Evolutionary conservation across 2,329 filamentous ascomycete genomes (phyloP).

Genomic region (Metarhizium robertsii): DNA sequence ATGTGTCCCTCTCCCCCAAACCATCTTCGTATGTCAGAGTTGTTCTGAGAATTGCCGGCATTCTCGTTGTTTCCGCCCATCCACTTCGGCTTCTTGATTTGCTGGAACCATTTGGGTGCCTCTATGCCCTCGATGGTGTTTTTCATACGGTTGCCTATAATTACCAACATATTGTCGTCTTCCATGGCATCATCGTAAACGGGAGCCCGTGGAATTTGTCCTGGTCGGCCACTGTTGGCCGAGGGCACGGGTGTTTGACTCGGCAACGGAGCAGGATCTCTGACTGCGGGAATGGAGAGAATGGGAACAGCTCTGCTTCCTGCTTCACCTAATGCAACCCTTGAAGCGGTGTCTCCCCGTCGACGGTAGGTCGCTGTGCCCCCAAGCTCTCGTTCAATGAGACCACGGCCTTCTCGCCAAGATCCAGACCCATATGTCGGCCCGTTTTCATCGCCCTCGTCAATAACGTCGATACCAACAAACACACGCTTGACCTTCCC

Average conservation of each 20-base stretch:
- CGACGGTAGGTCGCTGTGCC: constrained; percentile 48
- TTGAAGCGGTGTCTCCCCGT: constrained; percentile 32
- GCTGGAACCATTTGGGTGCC: constrained; percentile 72
- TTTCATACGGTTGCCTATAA: constrained; percentile 73
- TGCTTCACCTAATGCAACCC: constrained; percentile 16
- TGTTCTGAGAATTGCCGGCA: constrained; percentile 17
- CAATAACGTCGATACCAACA: constrained; percentile 64
- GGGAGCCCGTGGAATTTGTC: constrained; percentile 12
- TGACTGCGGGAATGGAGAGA: constrained; percentile 36
- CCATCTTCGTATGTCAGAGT: constrained; percentile 45
- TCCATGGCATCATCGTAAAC: constrained; percentile 44
- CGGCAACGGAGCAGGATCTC: constrained; percentile 24
- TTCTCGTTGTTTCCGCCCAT: constrained; percentile 50
- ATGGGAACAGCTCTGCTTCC: constrained; percentile 32
- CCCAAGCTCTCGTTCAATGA: constrained; percentile 79
- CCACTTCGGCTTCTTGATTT: constrained; percentile 73
- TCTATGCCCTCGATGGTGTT: constrained; percentile 86
- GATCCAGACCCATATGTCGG: constrained; percentile 65
- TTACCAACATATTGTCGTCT: constrained; percentile 75
- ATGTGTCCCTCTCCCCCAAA: constrained; percentile 37
- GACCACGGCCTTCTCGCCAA: constrained; percentile 84
- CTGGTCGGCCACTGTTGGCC: constrained; percentile 17
- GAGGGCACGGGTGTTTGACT: constrained; percentile 32
- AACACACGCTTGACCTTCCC: constrained; percentile 72
- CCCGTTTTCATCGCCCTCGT: constrained; percentile 59